Evolutionary conservation across 768 basidiomycete species (phyloP).

Genomic region (Mycena rebaudengoi): DNA sequence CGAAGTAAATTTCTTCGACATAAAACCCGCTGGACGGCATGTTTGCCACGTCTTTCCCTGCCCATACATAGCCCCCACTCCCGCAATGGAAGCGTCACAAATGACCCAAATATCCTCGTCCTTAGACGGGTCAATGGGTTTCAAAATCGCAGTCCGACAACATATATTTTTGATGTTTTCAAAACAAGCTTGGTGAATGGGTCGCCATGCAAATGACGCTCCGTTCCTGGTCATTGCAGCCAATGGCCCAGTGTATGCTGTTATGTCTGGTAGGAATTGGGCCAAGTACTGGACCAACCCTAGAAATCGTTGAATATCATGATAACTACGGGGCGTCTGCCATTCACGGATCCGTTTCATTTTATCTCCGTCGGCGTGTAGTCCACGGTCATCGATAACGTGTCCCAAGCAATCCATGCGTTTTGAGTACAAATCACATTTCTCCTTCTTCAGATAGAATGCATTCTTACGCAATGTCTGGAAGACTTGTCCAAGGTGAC

Average conservation of each 20-base stretch:
- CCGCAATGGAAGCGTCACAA: slow-evolving; percentile 33
- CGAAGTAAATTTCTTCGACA: slow-evolving; percentile 37
- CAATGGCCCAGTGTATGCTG: slow-evolving; percentile 42
- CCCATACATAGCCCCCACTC: slow-evolving; percentile 36
- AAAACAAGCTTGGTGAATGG: slow-evolving; percentile 34
- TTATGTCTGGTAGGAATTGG: slow-evolving; percentile 45
- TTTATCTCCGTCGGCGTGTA: slow-evolving; percentile 41
- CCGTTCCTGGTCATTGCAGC: slow-evolving; percentile 37
- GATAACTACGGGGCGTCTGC: slow-evolving; percentile 32
- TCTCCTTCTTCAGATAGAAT: slow-evolving; percentile 38
- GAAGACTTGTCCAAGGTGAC: slow-evolving; percentile 37
- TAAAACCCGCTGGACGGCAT: slow-evolving; percentile 36
- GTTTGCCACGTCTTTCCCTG: slow-evolving; percentile 37
- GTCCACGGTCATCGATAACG: slow-evolving; percentile 39
- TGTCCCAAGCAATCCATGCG: slow-evolving; percentile 43
- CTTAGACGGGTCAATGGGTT: slow-evolving; percentile 29
- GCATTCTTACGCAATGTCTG: slow-evolving; percentile 23
- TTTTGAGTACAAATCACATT: slow-evolving; percentile 36
- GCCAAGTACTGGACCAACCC: slow-evolving; percentile 43
- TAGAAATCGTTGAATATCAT: slow-evolving; percentile 42
- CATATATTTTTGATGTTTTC: slow-evolving; percentile 31
- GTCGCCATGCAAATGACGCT: slow-evolving; percentile 35
- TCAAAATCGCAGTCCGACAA: slow-evolving; percentile 29
- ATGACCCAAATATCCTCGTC: slow-evolving; percentile 38
- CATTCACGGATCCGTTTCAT: slow-evolving; percentile 37